These are phyloP conservation scores for Syzygium aqueum DNA, from an alignment of 345 rosid species.

Conservation along the genomic window DNA sequence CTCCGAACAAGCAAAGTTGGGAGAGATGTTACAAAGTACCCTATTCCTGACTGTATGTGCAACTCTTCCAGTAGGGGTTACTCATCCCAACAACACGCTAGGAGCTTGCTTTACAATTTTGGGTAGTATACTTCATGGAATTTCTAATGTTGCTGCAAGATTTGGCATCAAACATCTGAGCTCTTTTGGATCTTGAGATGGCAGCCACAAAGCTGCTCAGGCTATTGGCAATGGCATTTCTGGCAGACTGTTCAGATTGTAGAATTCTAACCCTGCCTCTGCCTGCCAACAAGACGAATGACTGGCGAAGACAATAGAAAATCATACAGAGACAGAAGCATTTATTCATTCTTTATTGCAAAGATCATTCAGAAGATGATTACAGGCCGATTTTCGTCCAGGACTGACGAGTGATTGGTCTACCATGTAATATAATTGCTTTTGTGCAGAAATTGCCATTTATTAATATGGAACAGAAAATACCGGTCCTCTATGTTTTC, in stretches of 20 bases:
- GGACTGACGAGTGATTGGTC: not conserved
- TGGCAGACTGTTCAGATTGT: not conserved
- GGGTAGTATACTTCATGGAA: not conserved
- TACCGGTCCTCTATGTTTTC: not conserved
- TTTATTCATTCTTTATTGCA: not conserved
- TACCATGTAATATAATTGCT: not conserved
- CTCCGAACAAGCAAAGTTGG: constrained; percentile 56
- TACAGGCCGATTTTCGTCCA: not conserved
- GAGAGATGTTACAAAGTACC: constrained; percentile 88
- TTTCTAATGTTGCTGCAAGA: not conserved
- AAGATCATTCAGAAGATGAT: not conserved
- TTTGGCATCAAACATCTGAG: not conserved
- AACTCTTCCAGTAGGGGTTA: constrained; percentile 4
- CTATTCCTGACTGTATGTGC: constrained; percentile 89
- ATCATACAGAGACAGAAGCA: not conserved
- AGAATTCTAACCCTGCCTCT: not conserved
- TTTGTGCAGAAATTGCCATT: not conserved
- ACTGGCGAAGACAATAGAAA: not conserved
- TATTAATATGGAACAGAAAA: not conserved
- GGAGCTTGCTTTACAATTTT: not conserved
- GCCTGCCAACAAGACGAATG: not conserved
- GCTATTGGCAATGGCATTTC: not conserved
- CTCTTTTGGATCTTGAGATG: not conserved
- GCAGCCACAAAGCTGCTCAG: not conserved
- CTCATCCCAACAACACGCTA: not conserved